Conservation (phyloP, 441 rosid species). For the Populus trichocarpa region DNA sequence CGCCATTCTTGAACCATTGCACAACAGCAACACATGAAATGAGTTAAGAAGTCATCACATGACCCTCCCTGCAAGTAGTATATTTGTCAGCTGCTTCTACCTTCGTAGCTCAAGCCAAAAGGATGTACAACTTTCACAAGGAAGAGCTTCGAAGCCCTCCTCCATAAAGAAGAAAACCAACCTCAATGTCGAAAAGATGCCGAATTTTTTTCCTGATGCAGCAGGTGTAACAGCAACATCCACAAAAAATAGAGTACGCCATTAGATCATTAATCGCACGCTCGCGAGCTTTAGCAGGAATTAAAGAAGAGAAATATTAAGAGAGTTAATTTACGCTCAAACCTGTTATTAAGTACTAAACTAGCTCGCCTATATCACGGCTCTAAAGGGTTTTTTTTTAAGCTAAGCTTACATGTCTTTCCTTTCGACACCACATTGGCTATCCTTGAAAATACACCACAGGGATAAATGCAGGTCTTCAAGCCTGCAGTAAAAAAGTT, state of each 20-base stretch:
- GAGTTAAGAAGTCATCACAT: constrained; percentile 39
- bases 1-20: constrained; percentile 49
- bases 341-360: not conserved
- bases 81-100: not conserved
- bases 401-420: constrained; percentile 26
- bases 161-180: not conserved
- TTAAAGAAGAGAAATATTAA: not conserved
- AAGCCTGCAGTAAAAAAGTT: constrained; percentile 18
- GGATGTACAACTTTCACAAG: not conserved
- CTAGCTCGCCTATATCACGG: not conserved
- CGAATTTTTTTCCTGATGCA: constrained; percentile 28
- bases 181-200: constrained; percentile 28
- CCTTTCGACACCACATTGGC: constrained; percentile 33
- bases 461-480: constrained; percentile 40
- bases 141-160: not conserved
- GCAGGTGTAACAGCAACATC: constrained; percentile 43
- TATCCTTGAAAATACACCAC: constrained; percentile 34
- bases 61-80: constrained; percentile 25
- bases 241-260: constrained; percentile 31
- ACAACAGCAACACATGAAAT: constrained; percentile 45
- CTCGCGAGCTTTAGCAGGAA: constrained; percentile 27
- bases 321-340: not conserved
- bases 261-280: constrained; percentile 24
- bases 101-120: not conserved
- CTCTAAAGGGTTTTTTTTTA: not conserved